Evolutionary conservation across 2,329 filamentous ascomycete genomes (phyloP), one percentile per base, ranked within the genome.

Genomic region (Diaporthe velutina): DNA sequence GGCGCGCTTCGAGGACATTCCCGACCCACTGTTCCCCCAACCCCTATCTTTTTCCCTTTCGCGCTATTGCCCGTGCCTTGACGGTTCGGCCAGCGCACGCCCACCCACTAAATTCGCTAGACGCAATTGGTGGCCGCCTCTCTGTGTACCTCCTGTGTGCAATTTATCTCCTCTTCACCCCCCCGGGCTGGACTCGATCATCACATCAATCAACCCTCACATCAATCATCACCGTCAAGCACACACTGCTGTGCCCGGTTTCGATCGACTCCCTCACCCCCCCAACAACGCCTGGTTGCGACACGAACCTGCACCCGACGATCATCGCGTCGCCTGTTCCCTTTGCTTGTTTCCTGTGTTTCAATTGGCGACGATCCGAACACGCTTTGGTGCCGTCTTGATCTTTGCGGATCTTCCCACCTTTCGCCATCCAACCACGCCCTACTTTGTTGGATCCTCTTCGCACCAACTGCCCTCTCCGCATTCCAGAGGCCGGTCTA

Each of bases 181-280:
- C 64, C 73, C 70, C 75, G 75, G 75, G 75, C 75, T 76, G 75
- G 75, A 75, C 75, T 76, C 74, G 75, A 76, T 74, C 42, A 76
- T 74, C 42, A 57, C 48, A 64, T 35, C 45, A 33, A 72, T 52
- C 72, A 35, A 76, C 54, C 57, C 48, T 52, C 42, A 57, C 48
- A 55, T 54, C 57, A 40, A 67, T 52, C 72, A 28, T 70, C 50
- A 60, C 72, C 70, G 50, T 60, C 40, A 33, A 22, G 54, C 64
- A 70, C 64, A 55, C 58, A 17, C 33, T 70, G 28, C 45, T 60
- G 61, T 52, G 67, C 66, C 19, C 55, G 55, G 30, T n/a, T 30
- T 33, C 40, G 57, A 58, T 33, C 40, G 73, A 71, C 64, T 60
- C 50, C 50, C 25, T 42, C 60, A 38, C 40, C 35, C 35, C 35